Conservation (phyloP, 2,329 filamentous ascomycete species). For the Neocucurbitaria cava region DNA sequence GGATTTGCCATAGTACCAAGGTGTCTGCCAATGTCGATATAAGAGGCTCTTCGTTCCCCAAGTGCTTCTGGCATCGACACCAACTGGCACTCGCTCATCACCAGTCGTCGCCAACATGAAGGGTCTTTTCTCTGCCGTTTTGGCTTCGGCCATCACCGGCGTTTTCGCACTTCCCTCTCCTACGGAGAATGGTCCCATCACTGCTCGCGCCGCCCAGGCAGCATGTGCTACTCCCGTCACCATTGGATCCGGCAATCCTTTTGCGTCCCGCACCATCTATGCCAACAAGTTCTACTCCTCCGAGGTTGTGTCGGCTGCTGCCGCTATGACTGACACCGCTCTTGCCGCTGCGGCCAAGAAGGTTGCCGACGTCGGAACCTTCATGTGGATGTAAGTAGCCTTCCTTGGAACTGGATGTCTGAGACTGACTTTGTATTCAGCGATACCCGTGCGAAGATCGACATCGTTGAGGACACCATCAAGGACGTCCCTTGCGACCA, state of each 20-base stretch:
- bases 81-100: slow-evolving; percentile 23
- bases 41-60: slow-evolving; percentile 31
- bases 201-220: slow-evolving; percentile 37
- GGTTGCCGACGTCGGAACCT: slow-evolving; percentile 60
- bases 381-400: slow-evolving; percentile 59
- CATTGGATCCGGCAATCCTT: slow-evolving; percentile 61
- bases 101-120: slow-evolving; percentile 41
- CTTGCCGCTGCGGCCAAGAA: slow-evolving; percentile 58
- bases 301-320: slow-evolving; percentile 62
- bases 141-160: slow-evolving; percentile 46
- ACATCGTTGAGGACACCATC: slow-evolving; percentile 56
- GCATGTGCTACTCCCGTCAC: slow-evolving; percentile 46
- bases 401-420: background rate
- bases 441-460: slow-evolving; percentile 59
- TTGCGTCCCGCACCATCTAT: slow-evolving; percentile 58
- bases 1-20: slow-evolving; percentile 8
- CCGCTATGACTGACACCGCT: slow-evolving; percentile 62
- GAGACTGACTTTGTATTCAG: slow-evolving; percentile 45
- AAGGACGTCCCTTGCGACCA: slow-evolving; percentile 58
- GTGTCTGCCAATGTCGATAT: slow-evolving; percentile 30
- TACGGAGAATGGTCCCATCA: slow-evolving; percentile 41
- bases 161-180: slow-evolving; percentile 44
- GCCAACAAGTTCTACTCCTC: slow-evolving; percentile 62
- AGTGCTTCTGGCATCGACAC: slow-evolving; percentile 26
- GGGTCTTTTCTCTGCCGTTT: slow-evolving; percentile 40